Conservation (phyloP, 805 yeast genomes). For the Priceomyces melissophilus region DNA sequence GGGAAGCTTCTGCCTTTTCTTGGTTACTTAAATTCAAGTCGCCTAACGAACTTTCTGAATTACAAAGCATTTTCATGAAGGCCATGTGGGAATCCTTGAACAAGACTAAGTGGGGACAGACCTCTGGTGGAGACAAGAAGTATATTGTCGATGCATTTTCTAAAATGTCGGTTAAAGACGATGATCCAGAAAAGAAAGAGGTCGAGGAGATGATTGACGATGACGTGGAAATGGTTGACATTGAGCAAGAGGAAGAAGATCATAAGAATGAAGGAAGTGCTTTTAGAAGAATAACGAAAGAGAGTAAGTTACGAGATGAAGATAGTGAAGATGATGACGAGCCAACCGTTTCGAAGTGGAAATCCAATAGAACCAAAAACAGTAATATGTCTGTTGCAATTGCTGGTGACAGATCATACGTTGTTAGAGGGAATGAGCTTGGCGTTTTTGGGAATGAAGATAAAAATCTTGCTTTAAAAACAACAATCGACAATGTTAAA, state of each 20-base stretch:
- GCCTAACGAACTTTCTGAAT: slow-evolving; percentile 38
- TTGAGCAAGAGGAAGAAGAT: slow-evolving; percentile 35
- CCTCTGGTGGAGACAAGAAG: slow-evolving; percentile 41
- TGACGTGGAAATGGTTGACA: slow-evolving; percentile 14
- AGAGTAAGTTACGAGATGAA: slow-evolving; percentile 12
- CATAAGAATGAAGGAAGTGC: neutral
- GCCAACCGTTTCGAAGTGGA: slow-evolving; percentile 18
- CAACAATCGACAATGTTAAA: slow-evolving; percentile 63
- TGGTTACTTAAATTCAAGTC: slow-evolving; percentile 58
- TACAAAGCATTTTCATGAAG: slow-evolving; percentile 51
- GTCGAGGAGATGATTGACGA: neutral
- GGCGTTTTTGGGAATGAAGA: slow-evolving; percentile 73
- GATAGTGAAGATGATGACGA: slow-evolving; percentile 34
- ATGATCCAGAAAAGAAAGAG: slow-evolving; percentile 25
- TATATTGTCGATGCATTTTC: slow-evolving; percentile 55
- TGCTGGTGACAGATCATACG: slow-evolving; percentile 69
- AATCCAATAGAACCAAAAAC: slow-evolving; percentile 43
- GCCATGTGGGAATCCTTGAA: slow-evolving; percentile 63
- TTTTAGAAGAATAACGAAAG: slow-evolving; percentile 3
- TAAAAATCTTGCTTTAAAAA: slow-evolving; percentile 52
- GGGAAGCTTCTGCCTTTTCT: slow-evolving; percentile 45
- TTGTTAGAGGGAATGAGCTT: slow-evolving; percentile 71
- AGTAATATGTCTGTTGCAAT: slow-evolving; percentile 68
- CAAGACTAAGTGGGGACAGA: slow-evolving; percentile 46
- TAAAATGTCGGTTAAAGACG: slow-evolving; percentile 33